Evolutionary conservation across 2,329 filamentous ascomycete genomes (phyloP), one percentile per base, ranked within the genome.

Genomic region (Ustulina deusta): DNA sequence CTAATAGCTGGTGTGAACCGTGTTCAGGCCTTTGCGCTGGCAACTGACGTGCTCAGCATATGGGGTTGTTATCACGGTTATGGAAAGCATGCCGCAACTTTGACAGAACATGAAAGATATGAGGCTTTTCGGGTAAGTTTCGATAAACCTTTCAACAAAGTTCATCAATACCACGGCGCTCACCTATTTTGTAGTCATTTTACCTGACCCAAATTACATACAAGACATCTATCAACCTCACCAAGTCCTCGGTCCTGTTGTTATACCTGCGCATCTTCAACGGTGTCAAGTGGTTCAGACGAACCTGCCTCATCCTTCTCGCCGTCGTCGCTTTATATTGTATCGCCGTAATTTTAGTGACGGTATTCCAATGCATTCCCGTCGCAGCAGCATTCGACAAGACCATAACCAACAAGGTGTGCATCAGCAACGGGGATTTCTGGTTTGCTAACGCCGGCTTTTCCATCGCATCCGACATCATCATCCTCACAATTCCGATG

Each of bases 371-470:
- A 63, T 79, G 78, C 60, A 69, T 32, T 3, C 78, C 78, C 0
- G 48, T 79, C n/a, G 61, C 59, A 11, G 71, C 72, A n/a, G 74
- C 74, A 5, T 79, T 75, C 60, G 70, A 78, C 66, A 76, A 75
- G 63, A 63, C 56, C 6, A 60, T 78, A 1, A 49, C 68, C 11
- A 68, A 73, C 27, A 65, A 60, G 7, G 61, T 10, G 25, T 83
- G 81, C 65, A 78, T 83, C 51, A 69, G 79, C 61, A 81, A 79
- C 62, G 76, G 75, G 9, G 74, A 72, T 7, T 77, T 83, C 55
- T 83, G 81, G 82, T 82, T 80, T 49, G 79, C 79, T 11, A 83
- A 82, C 61, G 79, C 81, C 0, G 79, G 72, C 2, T 79, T 83
- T 52, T 80, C 80, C 40, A 82, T 83, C 38, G 56, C 77, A 5